These are phyloP conservation scores for Puccinia hordei DNA, from an alignment of 1,284 basidiomycete species.

Conservation along the genomic window DNA sequence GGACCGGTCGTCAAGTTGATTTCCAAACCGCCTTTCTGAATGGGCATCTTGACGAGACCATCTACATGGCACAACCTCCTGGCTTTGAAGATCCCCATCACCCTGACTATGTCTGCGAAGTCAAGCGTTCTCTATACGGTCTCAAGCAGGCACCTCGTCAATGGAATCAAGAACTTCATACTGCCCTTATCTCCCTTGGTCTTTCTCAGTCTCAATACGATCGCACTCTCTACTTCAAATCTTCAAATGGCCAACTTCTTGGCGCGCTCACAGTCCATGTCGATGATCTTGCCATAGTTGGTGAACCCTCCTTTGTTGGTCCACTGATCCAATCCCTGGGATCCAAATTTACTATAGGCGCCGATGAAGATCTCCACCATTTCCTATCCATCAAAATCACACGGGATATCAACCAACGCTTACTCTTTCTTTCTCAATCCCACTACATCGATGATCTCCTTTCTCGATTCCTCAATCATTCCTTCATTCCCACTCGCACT, in stretches of 20 bases:
- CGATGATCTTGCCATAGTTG: neutral
- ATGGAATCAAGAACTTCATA: too few relatives aligned
- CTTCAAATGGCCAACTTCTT: neutral
- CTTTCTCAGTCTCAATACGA: neutral
- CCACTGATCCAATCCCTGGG: neutral
- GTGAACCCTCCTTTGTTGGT: neutral
- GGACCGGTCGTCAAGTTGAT: slow-evolving; percentile 61
- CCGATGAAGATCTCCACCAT: too few relatives aligned
- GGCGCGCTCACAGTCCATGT: neutral
- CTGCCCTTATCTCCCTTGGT: too few relatives aligned
- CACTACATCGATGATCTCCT: neutral
- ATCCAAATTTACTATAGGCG: too few relatives aligned
- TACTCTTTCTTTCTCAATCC: neutral
- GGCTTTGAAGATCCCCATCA: slow-evolving; percentile 52
- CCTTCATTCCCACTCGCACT: too few relatives aligned
- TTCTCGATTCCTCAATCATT: neutral
- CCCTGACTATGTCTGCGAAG: too few relatives aligned
- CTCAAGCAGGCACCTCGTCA: too few relatives aligned
- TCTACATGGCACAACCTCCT: slow-evolving; percentile 60
- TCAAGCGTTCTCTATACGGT: too few relatives aligned
- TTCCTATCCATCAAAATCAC: slow-evolving; percentile 1
- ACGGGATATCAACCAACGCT: neutral
- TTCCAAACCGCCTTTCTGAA: slow-evolving; percentile 62
- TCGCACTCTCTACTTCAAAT: slow-evolving; percentile 14
- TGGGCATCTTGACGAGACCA: slow-evolving; percentile 61